A percentile compares a stretch with the other conserved stretches of the same genome.
Conservation (phyloP, 148 eudicot genomes). For the Camellia granthamiana region DNA sequence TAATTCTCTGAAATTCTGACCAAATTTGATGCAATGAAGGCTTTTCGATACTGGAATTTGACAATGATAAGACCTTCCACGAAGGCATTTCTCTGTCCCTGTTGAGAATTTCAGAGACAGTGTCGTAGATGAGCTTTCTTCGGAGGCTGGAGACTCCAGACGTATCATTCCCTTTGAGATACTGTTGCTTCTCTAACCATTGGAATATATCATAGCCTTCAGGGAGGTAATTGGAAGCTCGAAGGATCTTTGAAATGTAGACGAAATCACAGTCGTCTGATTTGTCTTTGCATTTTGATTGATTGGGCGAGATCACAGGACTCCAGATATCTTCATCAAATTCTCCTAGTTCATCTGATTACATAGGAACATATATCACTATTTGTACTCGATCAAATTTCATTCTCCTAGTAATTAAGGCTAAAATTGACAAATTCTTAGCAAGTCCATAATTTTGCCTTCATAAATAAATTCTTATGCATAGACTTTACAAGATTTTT, state of each 20-base stretch:
- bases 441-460: too few relatives aligned
- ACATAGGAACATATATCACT: too few relatives aligned
- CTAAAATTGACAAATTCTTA: too few relatives aligned
- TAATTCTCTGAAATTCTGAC: constrained; percentile 59
- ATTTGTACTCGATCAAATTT: too few relatives aligned
- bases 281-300: constrained; percentile 35
- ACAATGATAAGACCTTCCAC: too few relatives aligned
- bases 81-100: constrained; percentile 41
- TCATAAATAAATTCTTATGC: too few relatives aligned
- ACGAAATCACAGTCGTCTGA: constrained; percentile 49
- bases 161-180: constrained; percentile 49
- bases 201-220: constrained; percentile 53
- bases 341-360: constrained; percentile 42
- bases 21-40: constrained; percentile 42
- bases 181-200: constrained; percentile 66
- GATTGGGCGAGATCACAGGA: constrained; percentile 37
- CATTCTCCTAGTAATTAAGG: too few relatives aligned
- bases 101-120: constrained; percentile 54
- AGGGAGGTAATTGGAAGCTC: constrained; percentile 60
- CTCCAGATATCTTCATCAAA: constrained; percentile 75
- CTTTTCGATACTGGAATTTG: not conserved
- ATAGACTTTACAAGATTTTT: too few relatives aligned
- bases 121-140: constrained; percentile 50
- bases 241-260: constrained; percentile 68
- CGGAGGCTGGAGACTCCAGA: constrained; percentile 52